phyloP scores from a whole-genome alignment of 176 grass and related monocot species.

The Cocos nucifera region DNA sequence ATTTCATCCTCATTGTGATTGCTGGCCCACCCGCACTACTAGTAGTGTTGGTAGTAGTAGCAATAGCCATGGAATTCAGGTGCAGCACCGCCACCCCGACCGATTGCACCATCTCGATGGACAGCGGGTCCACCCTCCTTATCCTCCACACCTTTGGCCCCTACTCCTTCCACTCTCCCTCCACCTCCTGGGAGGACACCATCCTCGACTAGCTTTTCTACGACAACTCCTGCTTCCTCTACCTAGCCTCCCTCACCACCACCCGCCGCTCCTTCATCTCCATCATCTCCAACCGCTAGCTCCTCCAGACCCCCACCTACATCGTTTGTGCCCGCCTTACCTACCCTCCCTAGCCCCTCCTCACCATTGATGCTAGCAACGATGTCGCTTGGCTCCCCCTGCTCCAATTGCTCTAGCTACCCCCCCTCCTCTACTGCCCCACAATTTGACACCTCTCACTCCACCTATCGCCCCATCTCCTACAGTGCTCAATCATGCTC shows the following conservation, averaged over 20 bases:
- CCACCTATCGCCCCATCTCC: constrained; percentile 50
- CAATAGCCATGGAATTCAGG: no score
- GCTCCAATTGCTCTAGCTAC: constrained; percentile 43
- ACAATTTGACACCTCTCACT: constrained; percentile 55
- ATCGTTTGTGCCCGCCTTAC: constrained; percentile 60
- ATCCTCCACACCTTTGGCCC: constrained; percentile 11
- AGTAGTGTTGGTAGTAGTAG: no score
- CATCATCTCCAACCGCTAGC: constrained; percentile 62
- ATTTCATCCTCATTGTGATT: no score
- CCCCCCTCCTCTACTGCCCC: constrained; percentile 17
- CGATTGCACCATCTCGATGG: no score
- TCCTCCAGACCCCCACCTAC: constrained; percentile 58
- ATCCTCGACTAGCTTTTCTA: constrained; percentile 50
- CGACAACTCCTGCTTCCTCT: constrained; percentile 27
- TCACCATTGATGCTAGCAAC: constrained; percentile 76
- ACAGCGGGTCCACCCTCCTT: no score
- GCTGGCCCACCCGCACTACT: no score
- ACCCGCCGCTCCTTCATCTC: constrained; percentile 58
- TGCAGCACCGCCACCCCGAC: no score
- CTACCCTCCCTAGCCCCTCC: constrained; percentile 41
- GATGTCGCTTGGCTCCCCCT: constrained; percentile 78
- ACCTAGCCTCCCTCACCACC: constrained; percentile 50
- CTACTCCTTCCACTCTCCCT: not conserved
- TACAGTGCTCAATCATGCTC: constrained; percentile 76
- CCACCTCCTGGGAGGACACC: constrained; percentile 19